These are phyloP conservation scores for Ballota nigra DNA, from an alignment of 257 asterid genomes.

Conservation along the genomic window DNA sequence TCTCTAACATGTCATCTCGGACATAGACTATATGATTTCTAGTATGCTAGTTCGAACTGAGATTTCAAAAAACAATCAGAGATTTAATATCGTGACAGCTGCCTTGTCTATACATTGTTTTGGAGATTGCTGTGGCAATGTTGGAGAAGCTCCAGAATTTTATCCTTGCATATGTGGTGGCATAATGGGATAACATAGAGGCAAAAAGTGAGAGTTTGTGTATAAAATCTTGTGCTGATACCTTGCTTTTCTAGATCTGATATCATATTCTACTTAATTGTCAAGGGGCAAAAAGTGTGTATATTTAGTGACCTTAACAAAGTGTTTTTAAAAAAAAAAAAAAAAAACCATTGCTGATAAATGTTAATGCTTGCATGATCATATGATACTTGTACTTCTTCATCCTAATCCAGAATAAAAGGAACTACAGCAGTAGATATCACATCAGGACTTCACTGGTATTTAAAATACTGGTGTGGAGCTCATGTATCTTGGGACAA, in stretches of 20 bases:
- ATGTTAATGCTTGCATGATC: slow-evolving; percentile 15
- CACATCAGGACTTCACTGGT: slow-evolving; percentile 93
- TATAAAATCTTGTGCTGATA: background rate
- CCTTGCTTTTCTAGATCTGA: background rate
- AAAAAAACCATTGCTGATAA: slow-evolving; percentile 2
- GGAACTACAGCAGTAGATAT: slow-evolving; percentile 91
- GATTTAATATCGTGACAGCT: background rate
- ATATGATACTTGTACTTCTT: slow-evolving; percentile 1
- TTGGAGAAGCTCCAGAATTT: background rate
- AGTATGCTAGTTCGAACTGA: background rate
- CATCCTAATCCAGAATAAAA: slow-evolving; percentile 51
- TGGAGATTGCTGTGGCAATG: background rate
- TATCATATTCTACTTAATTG: slow-evolving; percentile 10
- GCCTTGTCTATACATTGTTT: background rate
- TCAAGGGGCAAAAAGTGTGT: background rate
- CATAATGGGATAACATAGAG: background rate
- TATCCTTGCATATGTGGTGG: background rate
- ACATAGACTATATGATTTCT: background rate
- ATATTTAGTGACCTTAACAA: background rate
- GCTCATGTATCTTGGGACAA: slow-evolving; percentile 98
- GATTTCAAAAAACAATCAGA: slow-evolving; percentile 1
- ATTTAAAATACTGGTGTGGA: slow-evolving; percentile 82
- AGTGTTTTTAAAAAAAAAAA: background rate
- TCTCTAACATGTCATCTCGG: background rate
- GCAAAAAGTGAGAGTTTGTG: background rate